phyloP scores from a whole-genome alignment of 1,139 yeast species.

The Protomyces gravidus region DNA sequence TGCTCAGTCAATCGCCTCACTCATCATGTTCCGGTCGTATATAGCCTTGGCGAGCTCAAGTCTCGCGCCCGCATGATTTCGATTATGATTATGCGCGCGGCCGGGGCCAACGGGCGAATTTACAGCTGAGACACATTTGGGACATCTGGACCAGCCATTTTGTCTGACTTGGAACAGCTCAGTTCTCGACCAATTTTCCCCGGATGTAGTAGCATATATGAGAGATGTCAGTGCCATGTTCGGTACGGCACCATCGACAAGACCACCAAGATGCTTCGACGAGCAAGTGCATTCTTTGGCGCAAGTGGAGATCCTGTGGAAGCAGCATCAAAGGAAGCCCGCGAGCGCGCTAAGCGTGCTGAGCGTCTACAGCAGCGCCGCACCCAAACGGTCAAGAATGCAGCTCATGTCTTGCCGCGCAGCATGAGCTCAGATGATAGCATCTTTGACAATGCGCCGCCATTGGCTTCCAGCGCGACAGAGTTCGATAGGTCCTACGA shows the following conservation, averaged over 20 bases:
- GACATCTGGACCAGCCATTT: no score
- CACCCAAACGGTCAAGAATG: neutral
- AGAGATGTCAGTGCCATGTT: no score
- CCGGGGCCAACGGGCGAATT: no score
- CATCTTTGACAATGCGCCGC: neutral
- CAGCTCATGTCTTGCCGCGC: neutral
- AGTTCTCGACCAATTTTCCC: no score
- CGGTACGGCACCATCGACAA: neutral
- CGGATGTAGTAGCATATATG: no score
- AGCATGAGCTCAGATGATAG: neutral
- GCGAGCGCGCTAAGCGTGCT: neutral
- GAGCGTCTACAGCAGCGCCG: neutral
- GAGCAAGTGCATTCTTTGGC: neutral
- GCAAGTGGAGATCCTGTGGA: neutral
- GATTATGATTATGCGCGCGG: no score
- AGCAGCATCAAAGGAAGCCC: neutral
- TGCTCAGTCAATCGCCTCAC: no score
- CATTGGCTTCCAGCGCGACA: neutral
- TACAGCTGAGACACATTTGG: no score
- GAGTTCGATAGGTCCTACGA: neutral
- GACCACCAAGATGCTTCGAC: neutral
- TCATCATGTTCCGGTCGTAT: no score
- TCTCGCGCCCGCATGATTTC: no score
- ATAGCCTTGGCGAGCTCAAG: no score
- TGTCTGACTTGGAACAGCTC: no score